Evolutionary conservation across 768 basidiomycete genomes (phyloP).

Genomic region (Pulveroboletus sp.): DNA sequence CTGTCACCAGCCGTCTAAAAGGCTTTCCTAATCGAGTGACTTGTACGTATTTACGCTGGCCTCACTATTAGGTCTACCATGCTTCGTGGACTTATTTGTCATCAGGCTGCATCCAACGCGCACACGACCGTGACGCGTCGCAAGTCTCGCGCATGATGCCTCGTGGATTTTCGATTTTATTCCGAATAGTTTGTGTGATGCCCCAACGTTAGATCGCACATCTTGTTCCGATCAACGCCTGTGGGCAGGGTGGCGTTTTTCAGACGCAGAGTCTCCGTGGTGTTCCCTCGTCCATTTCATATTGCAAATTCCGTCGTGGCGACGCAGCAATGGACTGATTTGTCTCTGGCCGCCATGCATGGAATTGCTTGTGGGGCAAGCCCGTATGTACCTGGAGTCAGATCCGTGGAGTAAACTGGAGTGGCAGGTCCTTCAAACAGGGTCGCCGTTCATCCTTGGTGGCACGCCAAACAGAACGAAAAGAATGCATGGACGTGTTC

Average conservation of each 20-base stretch:
- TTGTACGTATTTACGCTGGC: slow-evolving; percentile 28
- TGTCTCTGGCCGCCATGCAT: slow-evolving; percentile 8
- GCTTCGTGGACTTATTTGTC: slow-evolving; percentile 14
- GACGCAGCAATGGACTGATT: slow-evolving; percentile 16
- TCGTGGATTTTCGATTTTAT: slow-evolving; percentile 14
- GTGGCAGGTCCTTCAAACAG: slow-evolving; percentile 10
- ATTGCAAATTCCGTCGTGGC: slow-evolving; percentile 23
- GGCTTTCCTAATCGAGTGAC: slow-evolving; percentile 19
- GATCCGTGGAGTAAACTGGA: slow-evolving; percentile 19
- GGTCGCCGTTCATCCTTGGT: slow-evolving; percentile 15
- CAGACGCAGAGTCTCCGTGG: slow-evolving; percentile 24
- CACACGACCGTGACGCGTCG: slow-evolving; percentile 9
- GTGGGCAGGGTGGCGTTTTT: slow-evolving; percentile 19
- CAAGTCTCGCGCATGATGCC: slow-evolving; percentile 11
- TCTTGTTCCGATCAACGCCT: slow-evolving; percentile 27
- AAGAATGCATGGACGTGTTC: background rate
- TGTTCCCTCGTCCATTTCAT: slow-evolving; percentile 18
- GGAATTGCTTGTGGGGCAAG: slow-evolving; percentile 17
- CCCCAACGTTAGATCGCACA: slow-evolving; percentile 18
- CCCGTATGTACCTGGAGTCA: slow-evolving; percentile 9
- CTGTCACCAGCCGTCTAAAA: slow-evolving; percentile 3
- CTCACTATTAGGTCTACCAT: slow-evolving; percentile 18
- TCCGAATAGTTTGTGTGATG: slow-evolving; percentile 4
- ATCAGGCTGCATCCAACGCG: slow-evolving; percentile 13
- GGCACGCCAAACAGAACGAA: background rate